Evolutionary conservation across 2,329 filamentous ascomycete species (phyloP), one percentile per base, ranked within the genome.

Genomic region (Juglanconis sp.): DNA sequence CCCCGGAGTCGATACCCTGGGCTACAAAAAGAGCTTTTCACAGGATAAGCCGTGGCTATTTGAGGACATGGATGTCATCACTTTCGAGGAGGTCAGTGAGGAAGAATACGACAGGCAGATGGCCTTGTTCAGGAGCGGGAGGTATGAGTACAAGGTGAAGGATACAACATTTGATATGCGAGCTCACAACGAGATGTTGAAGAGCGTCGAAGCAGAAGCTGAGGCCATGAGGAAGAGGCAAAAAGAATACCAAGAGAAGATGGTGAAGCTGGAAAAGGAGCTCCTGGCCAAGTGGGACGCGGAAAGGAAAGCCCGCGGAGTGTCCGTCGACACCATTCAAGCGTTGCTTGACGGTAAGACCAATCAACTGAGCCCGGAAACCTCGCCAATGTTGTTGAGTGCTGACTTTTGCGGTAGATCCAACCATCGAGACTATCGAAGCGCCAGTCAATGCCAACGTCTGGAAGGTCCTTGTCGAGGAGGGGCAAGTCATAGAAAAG

Each of bases 1-100:
- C 3, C 80, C 80, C 0, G 78, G 79, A 15, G 80, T 81, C 50
- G 83, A 86, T 63, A 77, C 79, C 42, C 75, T 82, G 7, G 80
- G 81, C 0, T 80, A 75, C 64, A 84, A 83, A 63, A 70, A 71
- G 0, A 78, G 78, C 1, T 85, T 83, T 65, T 72, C 69, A 3
- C 64, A 73, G 0, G 69, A 75, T 0, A 66, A 71, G 34, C 82
- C 83, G 0, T 84, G 82, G 78, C 72, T 86, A 2, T 86, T 84
- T 65, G 74, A 79, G 53, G 79, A 84, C 63, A 84, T 86, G 62
- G 83, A 86, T 64, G 75, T 83, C 48, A 72, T 86, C 24, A 80
- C 77, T 0, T 86, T 81, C 68, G 81, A 84, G 63, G 75, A 79
- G 58, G 82, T 85, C 13, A 75, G 66, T 38, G 79, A 84, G 63